Evolutionary conservation across 495 filamentous ascomycete genomes (phyloP).

Genomic region (Penicillium bovifimosum): DNA sequence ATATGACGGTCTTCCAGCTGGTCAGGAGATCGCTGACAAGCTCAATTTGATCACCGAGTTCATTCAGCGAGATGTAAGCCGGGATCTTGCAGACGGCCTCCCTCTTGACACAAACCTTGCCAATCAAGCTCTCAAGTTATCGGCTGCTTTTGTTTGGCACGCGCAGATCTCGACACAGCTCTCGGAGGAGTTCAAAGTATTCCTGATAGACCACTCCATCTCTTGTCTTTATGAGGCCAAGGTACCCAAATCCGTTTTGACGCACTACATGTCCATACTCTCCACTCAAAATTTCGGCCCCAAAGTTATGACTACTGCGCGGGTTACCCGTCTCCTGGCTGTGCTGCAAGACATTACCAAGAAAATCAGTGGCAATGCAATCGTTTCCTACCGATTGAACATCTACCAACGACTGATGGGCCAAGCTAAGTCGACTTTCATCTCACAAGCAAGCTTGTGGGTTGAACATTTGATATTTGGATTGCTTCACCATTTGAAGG

Average conservation of each 20-base stretch:
- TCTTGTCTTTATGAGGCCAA: conserved; percentile 56
- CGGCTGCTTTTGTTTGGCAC: conserved; percentile 66
- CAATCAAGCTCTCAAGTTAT: conserved; percentile 69
- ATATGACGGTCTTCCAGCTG: conserved; percentile 69
- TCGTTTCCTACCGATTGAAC: conserved; percentile 63
- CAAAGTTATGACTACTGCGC: conserved; percentile 64
- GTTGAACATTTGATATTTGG: conserved; percentile 73
- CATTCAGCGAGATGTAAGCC: conserved; percentile 68
- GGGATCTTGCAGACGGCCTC: conserved; percentile 25
- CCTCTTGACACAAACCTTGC: conserved; percentile 57
- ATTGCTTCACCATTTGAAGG: conserved; percentile 70
- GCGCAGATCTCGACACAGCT: conserved; percentile 57
- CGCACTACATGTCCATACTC: conserved; percentile 71
- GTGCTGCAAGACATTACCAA: conserved; percentile 67
- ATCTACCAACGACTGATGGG: conserved; percentile 71
- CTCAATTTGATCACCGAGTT: conserved; percentile 69
- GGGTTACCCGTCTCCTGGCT: conserved; percentile 60
- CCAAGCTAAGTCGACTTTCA: conserved; percentile 64
- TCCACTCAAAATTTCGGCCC: conserved; percentile 69
- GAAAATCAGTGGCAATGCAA: conserved; percentile 67
- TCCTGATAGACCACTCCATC: conserved; percentile 74
- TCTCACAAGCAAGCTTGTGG: conserved; percentile 53
- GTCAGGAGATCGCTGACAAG: conserved; percentile 65
- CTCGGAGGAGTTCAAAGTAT: conserved; percentile 69
- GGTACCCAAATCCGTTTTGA: conserved; percentile 69